Evolutionary conservation across 768 basidiomycete genomes (phyloP).

Genomic region (Inosperma sp.): DNA sequence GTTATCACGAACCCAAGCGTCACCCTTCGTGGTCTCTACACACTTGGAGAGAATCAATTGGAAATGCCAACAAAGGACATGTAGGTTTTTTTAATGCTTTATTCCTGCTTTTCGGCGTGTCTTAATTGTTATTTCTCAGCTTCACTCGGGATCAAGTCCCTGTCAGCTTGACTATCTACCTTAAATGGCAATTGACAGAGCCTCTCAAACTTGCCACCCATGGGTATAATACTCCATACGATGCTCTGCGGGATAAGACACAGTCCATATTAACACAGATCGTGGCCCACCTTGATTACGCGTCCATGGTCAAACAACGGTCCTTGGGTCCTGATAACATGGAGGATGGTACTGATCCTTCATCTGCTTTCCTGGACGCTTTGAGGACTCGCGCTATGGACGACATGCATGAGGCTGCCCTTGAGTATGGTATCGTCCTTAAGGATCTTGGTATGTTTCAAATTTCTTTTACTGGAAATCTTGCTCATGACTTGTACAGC

Average conservation of each 20-base stretch:
- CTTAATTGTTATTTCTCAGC: slow-evolving; percentile 30
- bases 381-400: slow-evolving; percentile 82
- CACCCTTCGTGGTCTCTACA: slow-evolving; percentile 73
- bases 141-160: slow-evolving; percentile 87
- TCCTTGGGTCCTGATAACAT: slow-evolving; percentile 72
- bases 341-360: slow-evolving; percentile 64
- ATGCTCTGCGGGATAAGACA: slow-evolving; percentile 74
- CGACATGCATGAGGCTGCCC: slow-evolving; percentile 74
- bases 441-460: slow-evolving; percentile 63
- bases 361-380: slow-evolving; percentile 78
- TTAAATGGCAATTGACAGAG: slow-evolving; percentile 65
- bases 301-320: slow-evolving; percentile 66
- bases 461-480: neutral
- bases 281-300: slow-evolving; percentile 65
- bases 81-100: slow-evolving; percentile 40
- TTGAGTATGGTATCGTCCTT: slow-evolving; percentile 79
- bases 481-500: slow-evolving; percentile 36
- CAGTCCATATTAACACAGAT: slow-evolving; percentile 86
- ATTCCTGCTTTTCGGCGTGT: neutral
- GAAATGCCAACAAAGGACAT: slow-evolving; percentile 89
- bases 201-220: slow-evolving; percentile 69
- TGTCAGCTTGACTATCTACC: slow-evolving; percentile 75
- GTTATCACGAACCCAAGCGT: slow-evolving; percentile 82
- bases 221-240: slow-evolving; percentile 80
- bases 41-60: slow-evolving; percentile 77